These are phyloP conservation scores for Drechslerella stenobrocha DNA, from an alignment of 2,329 filamentous ascomycete genomes.

Conservation along the genomic window DNA sequence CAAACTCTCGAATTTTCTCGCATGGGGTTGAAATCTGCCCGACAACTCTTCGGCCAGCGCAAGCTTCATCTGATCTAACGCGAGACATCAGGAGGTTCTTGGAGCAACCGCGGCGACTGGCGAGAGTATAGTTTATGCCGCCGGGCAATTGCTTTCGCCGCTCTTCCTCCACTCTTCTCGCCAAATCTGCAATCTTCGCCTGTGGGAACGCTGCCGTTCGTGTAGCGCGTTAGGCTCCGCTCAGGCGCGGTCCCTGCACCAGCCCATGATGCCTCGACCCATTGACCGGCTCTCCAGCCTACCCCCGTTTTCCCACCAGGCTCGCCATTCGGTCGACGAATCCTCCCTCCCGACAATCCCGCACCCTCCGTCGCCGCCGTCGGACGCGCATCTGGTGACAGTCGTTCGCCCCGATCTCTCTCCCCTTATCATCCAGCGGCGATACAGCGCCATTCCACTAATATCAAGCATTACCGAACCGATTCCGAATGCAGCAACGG, in stretches of 20 bases:
- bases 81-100: slow-evolving; percentile 21
- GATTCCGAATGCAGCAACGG: slow-evolving; percentile 26
- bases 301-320: slow-evolving; percentile 41
- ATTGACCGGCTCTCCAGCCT: slow-evolving; percentile 27
- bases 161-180: slow-evolving; percentile 2
- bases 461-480: slow-evolving; percentile 36
- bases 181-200: slow-evolving; percentile 21
- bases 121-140: slow-evolving; percentile 33
- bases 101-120: slow-evolving; percentile 10
- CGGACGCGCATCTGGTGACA: slow-evolving; percentile 11
- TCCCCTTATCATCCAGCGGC: slow-evolving; percentile 15
- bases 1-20: slow-evolving; percentile 8
- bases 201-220: slow-evolving; percentile 42
- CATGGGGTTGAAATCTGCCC: slow-evolving; percentile 11
- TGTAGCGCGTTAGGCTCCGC: slow-evolving; percentile 41
- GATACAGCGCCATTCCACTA: slow-evolving; percentile 46
- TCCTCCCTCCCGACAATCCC: slow-evolving; percentile 32
- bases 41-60: slow-evolving; percentile 12
- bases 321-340: slow-evolving; percentile 37
- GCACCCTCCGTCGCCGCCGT: slow-evolving; percentile 42
- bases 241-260: slow-evolving; percentile 17
- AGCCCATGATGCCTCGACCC: slow-evolving; percentile 44
- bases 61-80: slow-evolving; percentile 12
- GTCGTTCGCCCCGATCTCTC: neutral
- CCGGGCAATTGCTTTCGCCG: slow-evolving; percentile 2